Base-by-base conservation (phyloP, 352 stramenopile genomes). In the Phytophthora lateralis region DNA sequence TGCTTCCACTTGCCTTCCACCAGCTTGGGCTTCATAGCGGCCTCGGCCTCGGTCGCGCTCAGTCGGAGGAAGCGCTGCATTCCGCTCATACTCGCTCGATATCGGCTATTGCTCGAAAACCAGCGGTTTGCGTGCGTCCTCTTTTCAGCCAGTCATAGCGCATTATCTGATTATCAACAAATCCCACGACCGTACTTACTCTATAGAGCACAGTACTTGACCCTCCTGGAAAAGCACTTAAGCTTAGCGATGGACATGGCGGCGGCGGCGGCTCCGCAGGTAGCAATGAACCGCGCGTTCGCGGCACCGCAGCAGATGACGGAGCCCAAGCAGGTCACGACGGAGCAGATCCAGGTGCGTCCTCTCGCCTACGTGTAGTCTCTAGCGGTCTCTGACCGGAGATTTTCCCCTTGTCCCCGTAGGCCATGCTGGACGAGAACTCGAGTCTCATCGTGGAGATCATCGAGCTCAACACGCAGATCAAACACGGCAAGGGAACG, bases 371-470 rank as follows among this genome's bases (percentile, higher is more conserved):
- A 11, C 7, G 6, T 21, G 27, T 43, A 32, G 45, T 37, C 0
- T 41, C 29, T n/a, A 21, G 0, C 34, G 9, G 6, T 20, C 35
- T 55, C n/a, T 59, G 34, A 69, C 32, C 9, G 15, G 29, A 62
- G 1, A 21, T 30, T 39, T 46, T 12, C 39, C 10, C 39, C 15
- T 8, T 52, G 4, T 38, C 38, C 2, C 39, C 20, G 29, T 21
- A 95, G 86, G 82, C 78, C 15, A 93, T 95, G 83, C 69, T 95
- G 66, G 86, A 95, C 44, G 84, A 95, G 61, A 95, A 95, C 69
- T 93, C 86, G 48, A 74, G 69, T 32, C 73, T 95, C 32, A 95
- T 95, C 51, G 86, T 95, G 8, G 86, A 93, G 60, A 92, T 95
- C 72, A 95, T 95, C 63, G 82, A 81, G 46, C 80, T 95, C 11